Conservation (phyloP, 2,329 filamentous ascomycete species). For the Sporothrix pseudoabietina region DNA sequence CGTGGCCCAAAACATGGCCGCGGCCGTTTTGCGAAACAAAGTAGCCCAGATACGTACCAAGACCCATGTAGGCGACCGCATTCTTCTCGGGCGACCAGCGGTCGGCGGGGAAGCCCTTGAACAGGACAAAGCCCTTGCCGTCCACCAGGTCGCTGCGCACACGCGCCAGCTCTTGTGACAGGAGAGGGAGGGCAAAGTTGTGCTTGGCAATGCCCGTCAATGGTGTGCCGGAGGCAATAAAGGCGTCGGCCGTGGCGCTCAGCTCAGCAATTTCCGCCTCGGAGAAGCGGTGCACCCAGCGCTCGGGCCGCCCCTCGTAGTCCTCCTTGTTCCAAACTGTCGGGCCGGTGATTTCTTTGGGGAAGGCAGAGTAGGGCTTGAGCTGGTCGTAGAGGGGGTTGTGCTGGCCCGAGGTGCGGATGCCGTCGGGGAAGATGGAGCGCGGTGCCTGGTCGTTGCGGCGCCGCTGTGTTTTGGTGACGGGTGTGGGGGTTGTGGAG, state of each 20-base stretch:
- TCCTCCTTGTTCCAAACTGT: conserved; percentile 73
- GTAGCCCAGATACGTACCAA: conserved; percentile 83
- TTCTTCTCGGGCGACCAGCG: conserved; percentile 78
- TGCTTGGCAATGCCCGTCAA: conserved; percentile 65
- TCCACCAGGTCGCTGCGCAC: conserved; percentile 59
- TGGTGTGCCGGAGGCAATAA: conserved; percentile 65
- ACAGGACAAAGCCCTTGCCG: conserved; percentile 86
- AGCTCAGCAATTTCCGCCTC: conserved; percentile 68
- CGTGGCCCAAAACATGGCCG: conserved; percentile 84
- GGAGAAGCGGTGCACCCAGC: conserved; percentile 73
- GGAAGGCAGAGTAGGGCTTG: conserved; percentile 69
- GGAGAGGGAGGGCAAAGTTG: conserved; percentile 50
- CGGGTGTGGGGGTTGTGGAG: neutral
- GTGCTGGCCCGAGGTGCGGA: conserved; percentile 68
- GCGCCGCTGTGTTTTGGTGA: conserved; percentile 37
- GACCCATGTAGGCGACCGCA: conserved; percentile 86
- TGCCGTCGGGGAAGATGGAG: conserved; percentile 51
- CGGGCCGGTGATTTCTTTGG: conserved; percentile 67
- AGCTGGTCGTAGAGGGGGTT: conserved; percentile 66
- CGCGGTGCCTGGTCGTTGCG: conserved; percentile 40
- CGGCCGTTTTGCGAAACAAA: conserved; percentile 84
- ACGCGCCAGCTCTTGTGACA: conserved; percentile 43
- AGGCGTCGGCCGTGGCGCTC: conserved; percentile 65
- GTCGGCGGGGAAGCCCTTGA: conserved; percentile 79
- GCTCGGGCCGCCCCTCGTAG: conserved; percentile 62